Evolutionary conservation across 1,284 basidiomycete species (phyloP), one percentile per base, ranked within the genome.

Genomic region (Cutaneotrichosporon cavernicola): DNA sequence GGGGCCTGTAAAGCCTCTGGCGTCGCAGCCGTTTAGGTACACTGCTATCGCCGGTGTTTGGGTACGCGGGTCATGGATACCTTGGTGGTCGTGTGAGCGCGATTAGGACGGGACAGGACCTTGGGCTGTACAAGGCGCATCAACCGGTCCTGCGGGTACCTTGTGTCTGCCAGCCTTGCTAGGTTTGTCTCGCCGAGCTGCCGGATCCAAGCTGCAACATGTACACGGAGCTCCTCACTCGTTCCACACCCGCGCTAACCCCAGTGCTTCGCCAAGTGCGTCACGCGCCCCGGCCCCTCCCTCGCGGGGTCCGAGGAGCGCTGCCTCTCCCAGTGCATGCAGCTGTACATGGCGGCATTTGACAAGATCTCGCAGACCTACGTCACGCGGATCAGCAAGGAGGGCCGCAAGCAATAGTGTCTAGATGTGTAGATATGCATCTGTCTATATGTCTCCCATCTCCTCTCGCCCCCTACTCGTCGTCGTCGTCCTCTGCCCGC

Each of bases 401-500:
- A 81, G 70, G 68, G 73, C 47, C 62, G 65, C 55, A 53, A 36
- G 11, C 55, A 56, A 56, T 21, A 40, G 18, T 4, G 18, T 9
- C 11, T 31, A 34, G 31, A 53, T 53, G 18, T n/a, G 26, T 31
- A 34, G 31, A 53, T 53, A 53, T 53, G 51, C 30, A 53, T 46
- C 40, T 43, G 43, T 46, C 43, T 46, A 46, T 46, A n/a, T 13
- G 4, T 22, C 49, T 50, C 13, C n/a, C 26, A 22, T 51, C 22
- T 51, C 22, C 22, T 16, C 5, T 9, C 18, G 43, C 18, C 34
- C 2, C 50, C 51, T 52, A 63, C 64, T 59, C 58, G 34, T 57
- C 57, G 18, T 80, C 81, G 32, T 76, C 78, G 56, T 78, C 82
- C 67, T 80, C 76, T 52, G 77, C 78, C 72, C 88, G 88, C 86